Percentiles rank a stretch among this genome's conserved stretches.
Evolutionary conservation across 371 early-diverging fungal genomes (phyloP).

Genomic region (Mucor saturninus): DNA sequence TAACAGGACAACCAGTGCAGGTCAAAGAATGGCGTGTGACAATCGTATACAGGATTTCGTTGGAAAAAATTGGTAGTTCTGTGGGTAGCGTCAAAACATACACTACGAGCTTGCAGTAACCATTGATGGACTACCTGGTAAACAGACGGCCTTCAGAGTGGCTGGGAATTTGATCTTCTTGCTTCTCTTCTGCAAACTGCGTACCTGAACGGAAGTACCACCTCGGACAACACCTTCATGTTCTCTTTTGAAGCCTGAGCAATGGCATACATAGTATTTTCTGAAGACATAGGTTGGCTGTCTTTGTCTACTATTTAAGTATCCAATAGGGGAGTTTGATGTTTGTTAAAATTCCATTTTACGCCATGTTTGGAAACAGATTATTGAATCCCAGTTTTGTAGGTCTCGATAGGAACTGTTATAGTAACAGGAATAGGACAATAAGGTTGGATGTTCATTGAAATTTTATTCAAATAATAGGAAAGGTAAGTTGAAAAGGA

Average conservation of each 20-base stretch:
- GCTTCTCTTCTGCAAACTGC: not conserved
- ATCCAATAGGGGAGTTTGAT: no score
- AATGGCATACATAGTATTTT: not conserved
- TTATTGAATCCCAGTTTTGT: no score
- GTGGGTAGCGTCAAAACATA: conserved; percentile 11
- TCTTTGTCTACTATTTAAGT: no score
- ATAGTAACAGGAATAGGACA: no score
- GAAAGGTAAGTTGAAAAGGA: no score
- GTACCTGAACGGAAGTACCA: not conserved
- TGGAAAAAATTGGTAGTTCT: not conserved
- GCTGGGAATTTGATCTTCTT: conserved; percentile 9
- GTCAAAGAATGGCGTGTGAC: not conserved
- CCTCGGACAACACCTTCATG: not conserved
- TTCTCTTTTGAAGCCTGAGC: not conserved
- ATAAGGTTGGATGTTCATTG: no score
- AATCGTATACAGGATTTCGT: not conserved
- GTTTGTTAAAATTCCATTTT: no score
- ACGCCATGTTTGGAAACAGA: no score
- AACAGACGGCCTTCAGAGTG: conserved; percentile 7
- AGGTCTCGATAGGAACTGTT: no score
- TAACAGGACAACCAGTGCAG: conserved; percentile 10
- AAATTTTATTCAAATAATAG: no score
- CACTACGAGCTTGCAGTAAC: not conserved
- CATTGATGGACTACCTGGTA: not conserved
- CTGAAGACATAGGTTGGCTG: no score